Conservation (phyloP, 345 rosid genomes). For the Linum usitatissimum region DNA sequence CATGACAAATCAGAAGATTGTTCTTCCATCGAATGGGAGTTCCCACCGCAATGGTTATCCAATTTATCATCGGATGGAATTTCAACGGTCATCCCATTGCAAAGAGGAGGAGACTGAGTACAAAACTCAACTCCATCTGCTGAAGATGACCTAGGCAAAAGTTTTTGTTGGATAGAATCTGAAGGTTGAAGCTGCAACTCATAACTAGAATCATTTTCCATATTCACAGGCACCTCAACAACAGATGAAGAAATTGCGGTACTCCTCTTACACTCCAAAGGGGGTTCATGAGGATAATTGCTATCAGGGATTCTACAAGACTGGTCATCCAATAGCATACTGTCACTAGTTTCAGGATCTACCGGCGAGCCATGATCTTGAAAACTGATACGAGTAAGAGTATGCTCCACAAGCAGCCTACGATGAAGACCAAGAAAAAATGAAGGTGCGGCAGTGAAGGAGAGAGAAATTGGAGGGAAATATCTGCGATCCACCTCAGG, state of each 20-base stretch:
- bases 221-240: slow-evolving; percentile 23
- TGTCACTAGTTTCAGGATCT: slow-evolving; percentile 21
- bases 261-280: slow-evolving; percentile 15
- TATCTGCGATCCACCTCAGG: slow-evolving; percentile 24
- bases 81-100: slow-evolving; percentile 42
- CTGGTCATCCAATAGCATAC: slow-evolving; percentile 24
- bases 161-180: slow-evolving; percentile 20
- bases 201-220: slow-evolving; percentile 17
- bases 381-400: slow-evolving; percentile 19
- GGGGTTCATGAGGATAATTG: slow-evolving; percentile 11
- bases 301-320: slow-evolving; percentile 22
- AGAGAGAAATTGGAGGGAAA: slow-evolving; percentile 37
- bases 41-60: slow-evolving; percentile 27
- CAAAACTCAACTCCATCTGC: slow-evolving; percentile 25
- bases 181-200: slow-evolving; percentile 20
- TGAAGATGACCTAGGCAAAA: slow-evolving; percentile 17
- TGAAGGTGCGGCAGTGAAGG: slow-evolving; percentile 50
- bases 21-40: slow-evolving; percentile 24
- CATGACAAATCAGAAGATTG: slow-evolving; percentile 41
- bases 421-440: slow-evolving; percentile 52
- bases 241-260: slow-evolving; percentile 16
- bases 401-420: slow-evolving; percentile 51
- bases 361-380: slow-evolving; percentile 30
- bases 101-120: slow-evolving; percentile 21
- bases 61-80: slow-evolving; percentile 38